A percentile compares a stretch with the other conserved stretches of the same genome.
phyloP scores from a whole-genome alignment of 108 stramenopile genomes.

The Cyclotella cryptica region DNA sequence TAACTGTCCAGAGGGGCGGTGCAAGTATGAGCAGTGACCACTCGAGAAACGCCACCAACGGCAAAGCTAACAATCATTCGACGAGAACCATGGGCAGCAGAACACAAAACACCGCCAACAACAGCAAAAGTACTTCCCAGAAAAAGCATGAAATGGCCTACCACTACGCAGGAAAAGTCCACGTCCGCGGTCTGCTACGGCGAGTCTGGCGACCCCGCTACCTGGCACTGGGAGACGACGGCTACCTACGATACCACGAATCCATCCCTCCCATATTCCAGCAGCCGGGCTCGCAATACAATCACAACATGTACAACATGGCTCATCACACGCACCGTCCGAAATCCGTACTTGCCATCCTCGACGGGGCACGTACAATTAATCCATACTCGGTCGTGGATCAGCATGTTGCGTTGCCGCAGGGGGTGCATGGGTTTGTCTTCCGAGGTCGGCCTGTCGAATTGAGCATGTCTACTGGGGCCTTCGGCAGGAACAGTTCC shows the following conservation, averaged over 20 bases:
- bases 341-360: constrained; percentile 45
- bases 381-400: constrained; percentile 82
- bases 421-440: constrained; percentile 79
- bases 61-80: no score
- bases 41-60: no score
- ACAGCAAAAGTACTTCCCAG: constrained; percentile 1
- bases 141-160: constrained; percentile 43
- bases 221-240: constrained; percentile 77
- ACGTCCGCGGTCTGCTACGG: constrained; percentile 83
- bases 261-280: constrained; percentile 45
- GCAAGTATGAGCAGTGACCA: no score
- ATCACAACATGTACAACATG: constrained; percentile 41
- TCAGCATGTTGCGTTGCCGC: constrained; percentile 83
- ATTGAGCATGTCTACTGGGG: constrained; percentile 10
- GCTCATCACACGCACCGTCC: constrained; percentile 58
- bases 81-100: no score
- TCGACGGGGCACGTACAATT: constrained; percentile 75
- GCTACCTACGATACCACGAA: constrained; percentile 86
- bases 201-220: constrained; percentile 91
- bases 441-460: constrained; percentile 75
- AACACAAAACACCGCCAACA: no score
- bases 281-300: constrained; percentile 27
- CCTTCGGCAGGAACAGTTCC: neutral
- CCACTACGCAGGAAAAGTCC: constrained; percentile 72
- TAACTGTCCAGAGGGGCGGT: no score